Conservation (phyloP, 2,329 filamentous ascomycete genomes). For the Botrytis byssoidea region DNA sequence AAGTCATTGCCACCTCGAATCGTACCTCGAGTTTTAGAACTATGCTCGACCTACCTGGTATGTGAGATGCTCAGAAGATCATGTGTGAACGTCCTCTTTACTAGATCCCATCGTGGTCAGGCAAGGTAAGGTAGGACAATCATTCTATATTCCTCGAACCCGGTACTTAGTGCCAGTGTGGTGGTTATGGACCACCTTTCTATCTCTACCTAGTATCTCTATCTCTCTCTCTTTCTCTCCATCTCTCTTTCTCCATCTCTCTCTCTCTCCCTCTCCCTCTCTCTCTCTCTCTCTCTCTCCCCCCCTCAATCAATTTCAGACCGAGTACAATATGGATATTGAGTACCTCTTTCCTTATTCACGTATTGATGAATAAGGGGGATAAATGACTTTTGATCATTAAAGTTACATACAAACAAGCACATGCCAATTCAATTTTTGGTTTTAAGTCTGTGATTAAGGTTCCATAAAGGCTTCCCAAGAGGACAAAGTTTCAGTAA, state of each 20-base stretch:
- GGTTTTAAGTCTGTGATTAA: background rate
- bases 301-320: background rate
- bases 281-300: background rate
- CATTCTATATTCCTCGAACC: background rate
- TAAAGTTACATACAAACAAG: background rate
- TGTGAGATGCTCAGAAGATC: background rate
- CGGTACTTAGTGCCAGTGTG: background rate
- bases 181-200: background rate
- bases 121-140: background rate
- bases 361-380: background rate
- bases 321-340: background rate
- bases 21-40: background rate
- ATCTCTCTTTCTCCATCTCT: background rate
- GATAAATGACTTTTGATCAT: background rate
- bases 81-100: background rate
- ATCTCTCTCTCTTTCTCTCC: background rate
- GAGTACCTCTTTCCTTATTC: background rate
- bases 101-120: background rate
- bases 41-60: background rate
- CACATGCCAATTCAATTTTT: background rate
- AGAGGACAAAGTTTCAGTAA: conserved; percentile 5
- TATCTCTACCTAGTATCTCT: background rate
- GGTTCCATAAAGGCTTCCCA: background rate
- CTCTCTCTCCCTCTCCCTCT: background rate
- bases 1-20: background rate